Percentiles rank a stretch among this genome's conserved stretches.
phyloP scores from a whole-genome alignment of 2,329 filamentous ascomycete genomes.

The Pezicula rhizophila region DNA sequence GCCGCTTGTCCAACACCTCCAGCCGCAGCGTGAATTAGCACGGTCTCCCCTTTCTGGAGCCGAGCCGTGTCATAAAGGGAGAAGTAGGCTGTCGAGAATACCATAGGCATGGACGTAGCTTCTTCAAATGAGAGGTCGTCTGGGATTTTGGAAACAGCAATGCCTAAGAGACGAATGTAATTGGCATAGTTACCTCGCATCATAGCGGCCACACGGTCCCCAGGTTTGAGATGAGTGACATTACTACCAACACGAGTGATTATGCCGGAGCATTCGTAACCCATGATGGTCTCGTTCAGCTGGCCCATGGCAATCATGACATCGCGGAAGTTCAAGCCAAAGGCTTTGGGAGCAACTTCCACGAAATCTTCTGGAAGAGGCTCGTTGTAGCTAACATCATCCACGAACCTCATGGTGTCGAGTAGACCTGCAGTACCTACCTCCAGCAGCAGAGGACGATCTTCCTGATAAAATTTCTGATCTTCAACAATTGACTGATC shows the following conservation, averaged over 20 bases:
- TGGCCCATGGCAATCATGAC: conserved; percentile 27
- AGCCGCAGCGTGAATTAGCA: conserved; percentile 27
- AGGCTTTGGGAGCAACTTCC: conserved; percentile 18
- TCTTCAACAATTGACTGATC: conserved; percentile 1
- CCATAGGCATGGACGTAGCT: conserved; percentile 11
- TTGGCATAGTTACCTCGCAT: background rate
- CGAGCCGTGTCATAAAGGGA: conserved; percentile 3
- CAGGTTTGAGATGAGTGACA: conserved; percentile 15
- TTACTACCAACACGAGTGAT: conserved; percentile 19
- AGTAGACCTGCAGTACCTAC: conserved; percentile 14
- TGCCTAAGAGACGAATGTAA: background rate
- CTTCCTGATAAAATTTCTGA: background rate
- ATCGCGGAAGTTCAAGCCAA: conserved; percentile 28
- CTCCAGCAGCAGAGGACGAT: conserved; percentile 4
- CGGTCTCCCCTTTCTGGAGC: conserved; percentile 9
- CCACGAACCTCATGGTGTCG: conserved; percentile 18
- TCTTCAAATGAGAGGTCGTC: conserved; percentile 7
- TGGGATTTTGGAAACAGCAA: conserved; percentile 2
- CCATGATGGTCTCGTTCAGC: conserved; percentile 17
- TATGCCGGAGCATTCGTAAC: conserved; percentile 24
- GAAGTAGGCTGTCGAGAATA: conserved; percentile 12
- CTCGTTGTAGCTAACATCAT: conserved; percentile 8
- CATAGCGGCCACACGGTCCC: conserved; percentile 20
- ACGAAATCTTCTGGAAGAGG: conserved; percentile 13
- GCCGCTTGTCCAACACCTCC: conserved; percentile 28